These are phyloP conservation scores for Penicillium verrucosum DNA, from an alignment of 2,329 filamentous ascomycete genomes.

Conservation along the genomic window DNA sequence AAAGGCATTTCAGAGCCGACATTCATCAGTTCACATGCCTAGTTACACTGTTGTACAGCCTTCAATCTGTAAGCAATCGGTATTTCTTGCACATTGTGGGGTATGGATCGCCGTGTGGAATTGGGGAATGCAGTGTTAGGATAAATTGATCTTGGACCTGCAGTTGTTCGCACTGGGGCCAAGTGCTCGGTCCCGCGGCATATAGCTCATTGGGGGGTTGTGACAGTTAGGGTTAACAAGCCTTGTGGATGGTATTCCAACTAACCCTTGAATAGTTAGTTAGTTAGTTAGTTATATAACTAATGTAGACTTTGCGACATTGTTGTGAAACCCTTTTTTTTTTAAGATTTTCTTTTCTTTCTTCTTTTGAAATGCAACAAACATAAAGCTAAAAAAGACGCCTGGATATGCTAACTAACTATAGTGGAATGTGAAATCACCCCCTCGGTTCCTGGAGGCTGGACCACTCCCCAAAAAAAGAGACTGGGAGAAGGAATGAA, in stretches of 20 bases:
- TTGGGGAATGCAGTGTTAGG: conserved; percentile 11
- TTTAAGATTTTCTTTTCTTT: not conserved
- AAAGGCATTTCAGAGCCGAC: not conserved
- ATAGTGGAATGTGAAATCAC: conserved; percentile 1
- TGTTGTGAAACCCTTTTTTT: not conserved
- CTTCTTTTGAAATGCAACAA: not conserved
- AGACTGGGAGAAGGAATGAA: not conserved
- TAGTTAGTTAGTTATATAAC: not conserved
- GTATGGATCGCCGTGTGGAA: conserved; percentile 23
- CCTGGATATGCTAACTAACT: not conserved
- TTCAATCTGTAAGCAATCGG: not conserved
- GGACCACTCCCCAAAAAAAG: not conserved
- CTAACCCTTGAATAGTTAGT: not conserved
- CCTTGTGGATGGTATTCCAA: not conserved
- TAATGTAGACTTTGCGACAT: not conserved
- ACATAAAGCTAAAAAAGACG: not conserved
- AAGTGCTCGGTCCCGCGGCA: conserved; percentile 12
- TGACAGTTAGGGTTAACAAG: conserved; percentile 1
- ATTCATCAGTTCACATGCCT: not conserved
- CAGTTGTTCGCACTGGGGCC: conserved; percentile 1
- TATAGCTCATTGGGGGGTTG: not conserved
- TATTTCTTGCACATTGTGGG: conserved; percentile 16
- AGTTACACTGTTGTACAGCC: not conserved
- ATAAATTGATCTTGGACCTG: conserved; percentile 15
- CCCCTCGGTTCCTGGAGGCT: conserved; percentile 5